Conservation (phyloP, 1,139 yeast species). For the Zygotorulaspora mrakii region DNA sequence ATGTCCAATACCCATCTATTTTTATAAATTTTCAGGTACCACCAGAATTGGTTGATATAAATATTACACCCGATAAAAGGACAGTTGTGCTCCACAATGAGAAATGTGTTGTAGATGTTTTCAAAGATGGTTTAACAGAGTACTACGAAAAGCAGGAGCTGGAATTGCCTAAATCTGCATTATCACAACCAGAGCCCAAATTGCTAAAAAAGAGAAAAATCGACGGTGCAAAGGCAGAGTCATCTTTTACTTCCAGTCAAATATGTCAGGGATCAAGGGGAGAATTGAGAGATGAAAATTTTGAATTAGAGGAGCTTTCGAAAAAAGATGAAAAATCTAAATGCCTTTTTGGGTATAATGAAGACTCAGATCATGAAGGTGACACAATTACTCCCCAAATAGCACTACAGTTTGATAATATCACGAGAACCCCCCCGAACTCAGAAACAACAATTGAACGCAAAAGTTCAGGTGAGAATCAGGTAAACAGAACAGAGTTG, state of each 20-base stretch:
- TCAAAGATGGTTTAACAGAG: constrained; percentile 43
- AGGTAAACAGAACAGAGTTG: not conserved
- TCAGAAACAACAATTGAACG: no score
- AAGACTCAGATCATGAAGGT: not conserved
- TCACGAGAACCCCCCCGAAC: no score
- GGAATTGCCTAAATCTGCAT: constrained; percentile 29
- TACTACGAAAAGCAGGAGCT: constrained; percentile 49
- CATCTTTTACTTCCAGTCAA: no score
- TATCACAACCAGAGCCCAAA: constrained; percentile 9
- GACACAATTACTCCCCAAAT: no score
- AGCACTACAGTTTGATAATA: no score
- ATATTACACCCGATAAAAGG: constrained; percentile 88
- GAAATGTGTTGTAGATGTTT: constrained; percentile 47
- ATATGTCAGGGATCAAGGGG: no score
- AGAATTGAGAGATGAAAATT: no score
- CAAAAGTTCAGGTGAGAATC: not conserved
- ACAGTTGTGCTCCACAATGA: constrained; percentile 69
- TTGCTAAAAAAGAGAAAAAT: constrained; percentile 12
- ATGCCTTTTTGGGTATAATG: not conserved
- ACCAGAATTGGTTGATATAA: constrained; percentile 62
- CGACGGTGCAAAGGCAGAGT: constrained; percentile 5
- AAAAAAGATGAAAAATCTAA: no score
- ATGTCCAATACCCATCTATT: constrained; percentile 71
- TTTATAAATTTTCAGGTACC: constrained; percentile 56
- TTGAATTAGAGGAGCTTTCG: no score